Conservation (phyloP, 768 basidiomycete species). For the Dentipellis sp. region DNA sequence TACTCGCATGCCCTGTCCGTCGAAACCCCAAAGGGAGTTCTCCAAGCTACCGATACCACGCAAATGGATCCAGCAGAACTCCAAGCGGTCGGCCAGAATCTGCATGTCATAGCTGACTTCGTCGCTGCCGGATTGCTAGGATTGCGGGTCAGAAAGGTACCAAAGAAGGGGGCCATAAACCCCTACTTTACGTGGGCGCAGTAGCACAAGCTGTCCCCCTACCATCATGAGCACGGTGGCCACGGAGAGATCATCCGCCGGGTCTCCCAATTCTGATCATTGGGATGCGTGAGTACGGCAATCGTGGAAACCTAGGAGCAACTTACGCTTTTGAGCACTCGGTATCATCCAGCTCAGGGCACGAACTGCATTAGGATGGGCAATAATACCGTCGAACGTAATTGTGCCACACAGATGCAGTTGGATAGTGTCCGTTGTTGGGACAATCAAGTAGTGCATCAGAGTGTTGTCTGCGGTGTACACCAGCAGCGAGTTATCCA, state of each 20-base stretch:
- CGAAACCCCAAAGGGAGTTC: conserved; percentile 97
- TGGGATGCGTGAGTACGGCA: conserved; percentile 5
- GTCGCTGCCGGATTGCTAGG: conserved; percentile 60
- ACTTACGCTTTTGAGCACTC: conserved; percentile 81
- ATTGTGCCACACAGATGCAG: conserved; percentile 92
- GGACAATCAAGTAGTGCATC: conserved; percentile 85
- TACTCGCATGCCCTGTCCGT: conserved; percentile 79
- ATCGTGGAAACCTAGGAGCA: not conserved
- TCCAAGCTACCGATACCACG: conserved; percentile 88
- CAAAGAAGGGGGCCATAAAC: not conserved
- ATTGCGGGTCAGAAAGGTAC: not conserved
- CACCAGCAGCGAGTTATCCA: conserved; percentile 91
- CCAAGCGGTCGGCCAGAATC: conserved; percentile 92
- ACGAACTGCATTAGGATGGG: conserved; percentile 72
- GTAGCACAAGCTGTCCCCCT: conserved; percentile 80
- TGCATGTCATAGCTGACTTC: conserved; percentile 98
- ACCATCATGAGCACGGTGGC: conserved; percentile 96
- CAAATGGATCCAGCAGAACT: conserved; percentile 98
- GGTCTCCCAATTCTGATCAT: conserved; percentile 82
- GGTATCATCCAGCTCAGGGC: conserved; percentile 98
- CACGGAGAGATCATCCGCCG: conserved; percentile 82
- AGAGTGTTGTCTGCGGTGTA: conserved; percentile 94
- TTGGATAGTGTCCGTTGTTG: conserved; percentile 74
- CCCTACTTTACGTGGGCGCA: conserved; percentile 77
- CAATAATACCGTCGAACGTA: conserved; percentile 84